Percentiles rank a stretch among this genome's conserved stretches.
Conservation (phyloP, 495 filamentous ascomycete genomes). For the Aspergillus haitiensis region DNA sequence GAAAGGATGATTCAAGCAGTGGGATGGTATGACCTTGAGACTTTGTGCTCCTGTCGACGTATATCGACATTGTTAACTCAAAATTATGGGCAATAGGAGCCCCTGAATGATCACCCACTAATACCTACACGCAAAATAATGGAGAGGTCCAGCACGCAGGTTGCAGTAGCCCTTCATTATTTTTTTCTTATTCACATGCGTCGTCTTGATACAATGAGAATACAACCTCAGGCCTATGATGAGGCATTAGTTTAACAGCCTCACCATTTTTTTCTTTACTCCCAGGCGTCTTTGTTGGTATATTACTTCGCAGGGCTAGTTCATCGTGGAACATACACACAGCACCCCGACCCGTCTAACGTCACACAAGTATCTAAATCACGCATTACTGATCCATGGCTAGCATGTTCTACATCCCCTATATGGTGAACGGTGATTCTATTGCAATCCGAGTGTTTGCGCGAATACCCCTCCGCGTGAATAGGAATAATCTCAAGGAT, state of each 20-base stretch:
- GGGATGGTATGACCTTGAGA: not conserved
- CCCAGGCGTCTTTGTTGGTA: conserved; percentile 12
- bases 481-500: no score
- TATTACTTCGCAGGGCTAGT: conserved; percentile 17
- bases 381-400: conserved; percentile 13
- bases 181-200: conserved; percentile 16
- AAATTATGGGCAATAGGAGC: conserved; percentile 2
- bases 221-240: conserved; percentile 10
- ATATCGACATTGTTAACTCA: conserved; percentile 11
- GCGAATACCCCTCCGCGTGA: not conserved
- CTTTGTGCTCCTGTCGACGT: not conserved
- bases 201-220: conserved; percentile 14
- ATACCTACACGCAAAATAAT: not conserved
- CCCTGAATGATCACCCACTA: not conserved
- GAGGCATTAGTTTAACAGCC: conserved; percentile 19
- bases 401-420: conserved; percentile 5
- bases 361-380: conserved; percentile 19
- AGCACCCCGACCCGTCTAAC: conserved; percentile 11
- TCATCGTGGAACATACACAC: conserved; percentile 22
- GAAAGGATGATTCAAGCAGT: not conserved
- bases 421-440: not conserved
- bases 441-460: not conserved
- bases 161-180: conserved; percentile 8
- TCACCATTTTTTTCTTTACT: conserved; percentile 21
- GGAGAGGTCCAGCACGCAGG: conserved; percentile 8